phyloP scores from a whole-genome alignment of 73 alveolate species.

The Symbiodinium natans region DNA sequence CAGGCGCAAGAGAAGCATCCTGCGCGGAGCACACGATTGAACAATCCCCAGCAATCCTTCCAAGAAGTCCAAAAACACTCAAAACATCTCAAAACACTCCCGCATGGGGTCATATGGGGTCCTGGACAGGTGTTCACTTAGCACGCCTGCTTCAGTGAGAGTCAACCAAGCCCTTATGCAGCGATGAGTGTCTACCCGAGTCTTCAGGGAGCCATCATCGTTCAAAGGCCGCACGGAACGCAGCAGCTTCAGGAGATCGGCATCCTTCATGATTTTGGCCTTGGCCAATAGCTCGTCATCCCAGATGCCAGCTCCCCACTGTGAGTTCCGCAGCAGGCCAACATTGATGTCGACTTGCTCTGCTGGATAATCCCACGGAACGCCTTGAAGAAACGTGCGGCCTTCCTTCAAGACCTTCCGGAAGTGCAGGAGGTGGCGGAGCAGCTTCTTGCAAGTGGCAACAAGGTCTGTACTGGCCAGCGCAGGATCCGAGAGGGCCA shows the following conservation, averaged over 20 bases:
- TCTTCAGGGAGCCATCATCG: conserved; percentile 61
- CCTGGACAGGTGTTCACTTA: conserved; percentile 35
- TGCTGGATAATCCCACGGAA: neutral
- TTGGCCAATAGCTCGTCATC: conserved; percentile 43
- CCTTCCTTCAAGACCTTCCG: neutral
- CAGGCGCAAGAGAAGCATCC: conserved; percentile 35
- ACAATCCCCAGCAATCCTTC: too few relatives aligned
- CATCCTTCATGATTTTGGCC: conserved; percentile 59
- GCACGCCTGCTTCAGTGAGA: conserved; percentile 48
- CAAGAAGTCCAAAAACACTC: too few relatives aligned
- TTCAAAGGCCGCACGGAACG: conserved; percentile 74
- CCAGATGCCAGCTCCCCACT: conserved; percentile 1
- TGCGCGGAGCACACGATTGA: neutral
- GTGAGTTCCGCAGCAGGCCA: neutral
- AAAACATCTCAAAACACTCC: too few relatives aligned
- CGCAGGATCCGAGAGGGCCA: neutral
- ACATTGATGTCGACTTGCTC: neutral
- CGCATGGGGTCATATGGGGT: too few relatives aligned
- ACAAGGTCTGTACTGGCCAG: neutral
- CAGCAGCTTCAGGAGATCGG: conserved; percentile 58
- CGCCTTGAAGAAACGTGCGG: neutral
- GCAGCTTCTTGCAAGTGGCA: neutral
- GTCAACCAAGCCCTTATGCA: conserved; percentile 68
- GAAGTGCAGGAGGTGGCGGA: neutral
- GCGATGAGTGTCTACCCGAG: conserved; percentile 54